Evolutionary conservation across 257 asterid genomes (phyloP).

Genomic region (Plantago elongata): DNA sequence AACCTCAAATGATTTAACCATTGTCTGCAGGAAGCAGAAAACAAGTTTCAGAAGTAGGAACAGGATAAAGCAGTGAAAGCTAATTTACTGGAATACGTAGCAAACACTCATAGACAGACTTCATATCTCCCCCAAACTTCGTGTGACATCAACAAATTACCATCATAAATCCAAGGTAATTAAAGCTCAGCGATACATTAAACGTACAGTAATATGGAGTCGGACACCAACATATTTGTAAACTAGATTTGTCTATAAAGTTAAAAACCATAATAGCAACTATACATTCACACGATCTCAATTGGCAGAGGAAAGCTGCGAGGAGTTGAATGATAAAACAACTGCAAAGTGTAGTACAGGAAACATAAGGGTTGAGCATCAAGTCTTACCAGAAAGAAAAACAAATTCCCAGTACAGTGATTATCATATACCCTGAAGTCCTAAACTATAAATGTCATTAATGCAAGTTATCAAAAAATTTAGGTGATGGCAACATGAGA

Average conservation of each 20-base stretch:
- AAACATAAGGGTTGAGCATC: too few species aligned
- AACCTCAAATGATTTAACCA: conserved; percentile 91
- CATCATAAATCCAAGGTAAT: conserved; percentile 3
- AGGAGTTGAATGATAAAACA: neutral
- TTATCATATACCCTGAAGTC: neutral
- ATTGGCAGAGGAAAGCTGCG: neutral
- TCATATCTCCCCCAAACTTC: conserved; percentile 7
- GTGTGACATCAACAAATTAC: neutral
- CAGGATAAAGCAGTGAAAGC: conserved; percentile 8
- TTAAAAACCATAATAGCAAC: neutral
- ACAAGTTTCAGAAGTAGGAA: conserved; percentile 19
- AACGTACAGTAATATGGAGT: neutral
- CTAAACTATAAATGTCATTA: neutral
- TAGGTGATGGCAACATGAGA: neutral
- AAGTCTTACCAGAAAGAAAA: too few species aligned
- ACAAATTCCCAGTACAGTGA: neutral
- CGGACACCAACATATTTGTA: neutral
- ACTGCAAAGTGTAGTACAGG: too few species aligned
- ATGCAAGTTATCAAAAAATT: neutral
- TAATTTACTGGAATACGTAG: conserved; percentile 8
- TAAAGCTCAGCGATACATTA: conserved; percentile 2
- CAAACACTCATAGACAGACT: conserved; percentile 1
- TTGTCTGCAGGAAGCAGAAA: conserved; percentile 54
- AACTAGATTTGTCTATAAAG: neutral
- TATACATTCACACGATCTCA: neutral